Evolutionary conservation across 2,329 filamentous ascomycete species (phyloP), one percentile per base, ranked within the genome.

Genomic region (Aspergillus pseudoviridinutans): DNA sequence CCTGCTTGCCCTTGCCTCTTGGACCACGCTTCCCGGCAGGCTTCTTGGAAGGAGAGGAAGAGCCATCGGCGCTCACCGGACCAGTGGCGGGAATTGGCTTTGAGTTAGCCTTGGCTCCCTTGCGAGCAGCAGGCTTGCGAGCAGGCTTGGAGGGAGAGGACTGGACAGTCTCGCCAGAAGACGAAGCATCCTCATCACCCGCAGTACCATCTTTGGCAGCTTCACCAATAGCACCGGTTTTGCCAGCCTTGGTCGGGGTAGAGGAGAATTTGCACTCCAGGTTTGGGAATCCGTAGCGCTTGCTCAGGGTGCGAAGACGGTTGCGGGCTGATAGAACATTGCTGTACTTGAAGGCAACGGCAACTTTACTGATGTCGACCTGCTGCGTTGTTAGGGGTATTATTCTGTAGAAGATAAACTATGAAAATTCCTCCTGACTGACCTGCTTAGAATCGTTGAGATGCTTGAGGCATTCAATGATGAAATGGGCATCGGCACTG

Each of bases 301-400:
- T 70, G 22, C 64, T 62, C 9, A 74, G 29, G 1, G 50, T 25
- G 22, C 66, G 58, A 29, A 69, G 65, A 12, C 70, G 64, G 51
- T 73, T 74, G 1, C 59, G 64, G 6, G 66, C 66, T 0, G 67
- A 71, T 6, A 50, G 57, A 12, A 62, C 56, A 52, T 72, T 72
- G 53, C 54, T 64, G 54, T 73, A 72, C 1, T 60, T 61, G 7
- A 74, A 38, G 0, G 61, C 60, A 9, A 56, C 49, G 7, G 65
- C 68, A 12, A 72, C 68, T 1, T 60, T 61, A 17, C 32, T 38
- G 24, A 71, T 58, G 32, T 71, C 68, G 20, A 73, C 62, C 71
- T 72, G 47, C 20, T 0, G 44, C 17, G 38, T n/a, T 42, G 27
- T 58, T 27, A 49, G 54, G 35, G 28, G 35, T 17, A 17, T 9